Conservation (phyloP, 805 yeast genomes). For the Candida manassasensis region DNA sequence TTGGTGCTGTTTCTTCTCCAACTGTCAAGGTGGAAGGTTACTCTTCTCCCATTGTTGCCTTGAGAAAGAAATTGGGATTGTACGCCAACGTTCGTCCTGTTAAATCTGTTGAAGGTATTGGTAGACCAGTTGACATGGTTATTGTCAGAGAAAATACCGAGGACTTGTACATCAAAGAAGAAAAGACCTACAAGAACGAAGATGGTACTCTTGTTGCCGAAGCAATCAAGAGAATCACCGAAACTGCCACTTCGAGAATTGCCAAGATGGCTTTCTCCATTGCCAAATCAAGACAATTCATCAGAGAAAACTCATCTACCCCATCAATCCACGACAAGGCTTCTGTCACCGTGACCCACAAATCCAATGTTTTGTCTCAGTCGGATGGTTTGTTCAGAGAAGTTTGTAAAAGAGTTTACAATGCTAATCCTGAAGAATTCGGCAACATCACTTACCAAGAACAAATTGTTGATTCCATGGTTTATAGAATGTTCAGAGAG, state of each 20-base stretch:
- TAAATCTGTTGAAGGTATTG: conserved; percentile 81
- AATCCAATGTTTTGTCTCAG: conserved; percentile 88
- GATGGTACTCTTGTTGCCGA: conserved; percentile 93
- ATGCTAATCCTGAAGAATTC: conserved; percentile 53
- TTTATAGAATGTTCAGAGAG: conserved; percentile 96
- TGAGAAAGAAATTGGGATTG: conserved; percentile 89
- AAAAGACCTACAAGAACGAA: conserved; percentile 61
- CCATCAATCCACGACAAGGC: conserved; percentile 43
- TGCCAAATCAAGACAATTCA: conserved; percentile 83
- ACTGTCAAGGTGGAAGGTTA: conserved; percentile 91
- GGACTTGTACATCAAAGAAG: conserved; percentile 94
- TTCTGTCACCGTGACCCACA: conserved; percentile 87
- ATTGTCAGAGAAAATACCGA: conserved; percentile 99
- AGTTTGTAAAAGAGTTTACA: conserved; percentile 60
- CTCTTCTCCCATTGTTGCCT: conserved; percentile 98
- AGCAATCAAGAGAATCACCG: conserved; percentile 95
- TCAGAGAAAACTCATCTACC: conserved; percentile 48
- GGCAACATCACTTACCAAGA: conserved; percentile 69
- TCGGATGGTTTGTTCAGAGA: conserved; percentile 97
- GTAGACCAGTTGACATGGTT: conserved; percentile 92
- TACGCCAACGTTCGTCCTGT: conserved; percentile 98
- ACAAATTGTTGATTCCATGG: conserved; percentile 99
- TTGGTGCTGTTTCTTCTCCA: conserved; percentile 97
- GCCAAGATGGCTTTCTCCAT: conserved; percentile 90
- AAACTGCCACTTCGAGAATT: conserved; percentile 77